Evolutionary conservation across 2,329 filamentous ascomycete species (phyloP), one percentile per base, ranked within the genome.

Genomic region (Bisporella sp.): DNA sequence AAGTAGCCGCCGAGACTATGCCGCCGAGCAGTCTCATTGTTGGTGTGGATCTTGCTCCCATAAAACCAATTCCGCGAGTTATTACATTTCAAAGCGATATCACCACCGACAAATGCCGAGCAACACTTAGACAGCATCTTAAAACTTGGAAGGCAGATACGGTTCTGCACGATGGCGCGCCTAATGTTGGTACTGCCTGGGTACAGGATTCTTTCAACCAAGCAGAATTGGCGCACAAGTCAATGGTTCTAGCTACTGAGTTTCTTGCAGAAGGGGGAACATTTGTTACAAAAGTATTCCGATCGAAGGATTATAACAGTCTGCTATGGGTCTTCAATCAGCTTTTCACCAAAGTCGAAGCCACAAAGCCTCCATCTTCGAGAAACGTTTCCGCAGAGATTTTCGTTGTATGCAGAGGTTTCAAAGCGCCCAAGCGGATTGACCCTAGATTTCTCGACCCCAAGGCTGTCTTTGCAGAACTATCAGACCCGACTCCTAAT

Each of bases 71-170:
- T 55, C 90, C 93, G 46, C 84, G 86, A 69, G 88, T 90, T 60
- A 97, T 96, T 61, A 89, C 87, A 57, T 97, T 97, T 72, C 92
- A 97, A 71, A 90, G 87, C 75, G 93, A 99, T 68, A 99, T 99
- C 64, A 99, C 93, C 1, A 95, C 91, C 44, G 91, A 96, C 58
- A 96, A 96, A 69, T 96, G 91, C 67, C 84, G 93, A 57, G 84
- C 90, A 5, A 96, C 89, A 1, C 88, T 99, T 55, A 78, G 90
- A 63, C 80, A 85, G 52, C 91, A 99, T 64, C 72, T 99, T 45
- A 97, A 97, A 72, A 91, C 89, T 8, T 92, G 89, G 87, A 97
- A 97, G 68, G 91, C 89, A 21, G 93, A 99, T 67, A 89, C 87
- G 0, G 93, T 99, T 5, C 76, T 99, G 39, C 93, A 99, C 72